Conservation (phyloP, 352 stramenopile species). For the Phytophthora multivora region DNA sequence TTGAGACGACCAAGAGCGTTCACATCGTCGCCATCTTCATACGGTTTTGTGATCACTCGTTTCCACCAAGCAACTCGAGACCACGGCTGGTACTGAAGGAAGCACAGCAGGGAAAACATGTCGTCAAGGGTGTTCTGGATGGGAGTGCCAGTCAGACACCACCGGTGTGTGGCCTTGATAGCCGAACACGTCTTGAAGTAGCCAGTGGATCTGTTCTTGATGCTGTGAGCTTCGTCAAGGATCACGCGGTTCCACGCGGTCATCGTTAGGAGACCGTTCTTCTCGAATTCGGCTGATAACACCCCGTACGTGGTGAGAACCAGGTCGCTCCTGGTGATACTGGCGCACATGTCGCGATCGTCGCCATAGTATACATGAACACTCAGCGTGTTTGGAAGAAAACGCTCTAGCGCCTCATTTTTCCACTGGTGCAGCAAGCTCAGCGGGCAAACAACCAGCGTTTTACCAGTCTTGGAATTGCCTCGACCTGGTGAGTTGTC, state of each 20-base stretch:
- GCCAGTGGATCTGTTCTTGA: slow-evolving; percentile 86
- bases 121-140: slow-evolving; percentile 91
- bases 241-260: slow-evolving; percentile 87
- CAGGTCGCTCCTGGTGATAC: slow-evolving; percentile 57
- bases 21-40: slow-evolving; percentile 70
- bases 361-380: slow-evolving; percentile 81
- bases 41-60: slow-evolving; percentile 77
- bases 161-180: slow-evolving; percentile 69
- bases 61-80: slow-evolving; percentile 84
- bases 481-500: slow-evolving; percentile 1
- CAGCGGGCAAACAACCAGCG: slow-evolving; percentile 86
- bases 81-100: slow-evolving; percentile 88
- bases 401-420: slow-evolving; percentile 76
- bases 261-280: slow-evolving; percentile 41
- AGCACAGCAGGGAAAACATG: slow-evolving; percentile 85
- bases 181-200: slow-evolving; percentile 72
- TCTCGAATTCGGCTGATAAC: slow-evolving; percentile 71
- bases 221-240: slow-evolving; percentile 91
- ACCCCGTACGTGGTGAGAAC: slow-evolving; percentile 89
- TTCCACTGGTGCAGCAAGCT: slow-evolving; percentile 91
- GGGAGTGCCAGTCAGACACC: slow-evolving; percentile 91
- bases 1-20: slow-evolving; percentile 68
- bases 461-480: slow-evolving; percentile 40
- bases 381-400: slow-evolving; percentile 51
- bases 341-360: slow-evolving; percentile 37